A percentile compares a stretch with the other conserved stretches of the same genome.
phyloP scores from a whole-genome alignment of 2,329 filamentous ascomycete species.

The Stemphylium beticola region DNA sequence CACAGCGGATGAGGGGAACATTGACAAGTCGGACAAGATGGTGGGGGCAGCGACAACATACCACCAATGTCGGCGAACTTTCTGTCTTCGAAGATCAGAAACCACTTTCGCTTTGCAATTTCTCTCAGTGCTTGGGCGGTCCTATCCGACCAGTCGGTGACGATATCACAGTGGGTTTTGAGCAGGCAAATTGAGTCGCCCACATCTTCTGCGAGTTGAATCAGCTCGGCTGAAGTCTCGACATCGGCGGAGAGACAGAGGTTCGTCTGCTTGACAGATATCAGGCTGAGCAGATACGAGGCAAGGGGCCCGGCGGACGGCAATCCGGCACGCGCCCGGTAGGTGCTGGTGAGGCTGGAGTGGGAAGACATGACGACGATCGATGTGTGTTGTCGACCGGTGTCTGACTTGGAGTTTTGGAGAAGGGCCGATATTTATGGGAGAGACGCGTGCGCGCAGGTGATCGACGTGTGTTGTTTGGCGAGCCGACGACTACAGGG shows the following conservation, averaged over 20 bases:
- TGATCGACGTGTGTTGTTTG: not conserved
- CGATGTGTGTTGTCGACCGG: not conserved
- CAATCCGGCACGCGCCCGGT: constrained; percentile 54
- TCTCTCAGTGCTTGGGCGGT: constrained; percentile 58
- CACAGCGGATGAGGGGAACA: not conserved
- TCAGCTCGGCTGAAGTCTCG: constrained; percentile 61
- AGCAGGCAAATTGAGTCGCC: constrained; percentile 67
- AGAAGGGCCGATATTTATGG: not conserved
- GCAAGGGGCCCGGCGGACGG: constrained; percentile 54
- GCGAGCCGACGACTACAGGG: not conserved
- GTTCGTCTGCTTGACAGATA: constrained; percentile 59
- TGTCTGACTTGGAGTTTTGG: not conserved
- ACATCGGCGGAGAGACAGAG: constrained; percentile 65
- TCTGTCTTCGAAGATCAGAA: constrained; percentile 61
- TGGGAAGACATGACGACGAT: constrained; percentile 39
- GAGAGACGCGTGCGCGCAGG: not conserved
- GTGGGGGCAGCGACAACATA: constrained; percentile 37
- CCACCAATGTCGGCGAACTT: constrained; percentile 64
- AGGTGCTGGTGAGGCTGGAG: constrained; percentile 49
- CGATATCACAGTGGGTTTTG: constrained; percentile 67
- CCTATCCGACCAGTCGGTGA: constrained; percentile 65
- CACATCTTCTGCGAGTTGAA: constrained; percentile 63
- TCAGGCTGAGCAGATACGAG: constrained; percentile 56
- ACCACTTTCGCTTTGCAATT: constrained; percentile 56
- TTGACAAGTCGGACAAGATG: not conserved